These are phyloP conservation scores for Tricholoma hemisulphureum DNA, from an alignment of 768 basidiomycete species.

Conservation along the genomic window DNA sequence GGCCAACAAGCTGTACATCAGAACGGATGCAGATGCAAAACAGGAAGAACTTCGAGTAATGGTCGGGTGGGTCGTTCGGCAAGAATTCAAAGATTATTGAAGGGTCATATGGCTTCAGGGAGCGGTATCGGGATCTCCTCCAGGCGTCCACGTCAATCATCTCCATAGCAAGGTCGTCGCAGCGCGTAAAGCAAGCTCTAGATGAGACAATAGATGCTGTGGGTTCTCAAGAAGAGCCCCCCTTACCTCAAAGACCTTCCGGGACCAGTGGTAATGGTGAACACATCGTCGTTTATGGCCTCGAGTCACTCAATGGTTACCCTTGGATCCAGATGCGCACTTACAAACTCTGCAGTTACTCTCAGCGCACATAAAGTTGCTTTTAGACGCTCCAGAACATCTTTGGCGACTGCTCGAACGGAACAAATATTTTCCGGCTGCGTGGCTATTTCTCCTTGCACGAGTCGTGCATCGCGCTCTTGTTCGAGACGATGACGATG, in stretches of 20 bases:
- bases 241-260: conserved; percentile 40
- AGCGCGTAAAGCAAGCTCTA: conserved; percentile 59
- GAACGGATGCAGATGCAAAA: conserved; percentile 81
- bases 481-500: conserved; percentile 59
- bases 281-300: conserved; percentile 12
- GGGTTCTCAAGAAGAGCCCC: conserved; percentile 44
- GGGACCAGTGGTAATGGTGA: conserved; percentile 42
- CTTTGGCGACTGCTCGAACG: conserved; percentile 85
- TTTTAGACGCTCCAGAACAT: conserved; percentile 89
- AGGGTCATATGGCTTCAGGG: conserved; percentile 63
- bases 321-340: conserved; percentile 52
- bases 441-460: conserved; percentile 84
- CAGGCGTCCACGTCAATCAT: conserved; percentile 87
- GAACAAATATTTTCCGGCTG: conserved; percentile 76
- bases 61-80: conserved; percentile 74
- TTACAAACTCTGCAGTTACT: conserved; percentile 68
- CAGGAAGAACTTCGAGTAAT: conserved; percentile 85
- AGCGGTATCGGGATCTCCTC: conserved; percentile 84
- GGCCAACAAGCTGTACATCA: conserved; percentile 21
- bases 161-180: conserved; percentile 67
- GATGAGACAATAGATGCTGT: conserved; percentile 60
- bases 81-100: conserved; percentile 8
- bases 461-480: conserved; percentile 82
- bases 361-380: conserved; percentile 87
- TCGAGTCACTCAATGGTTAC: background rate